These are phyloP conservation scores for Fusarium fujikuroi DNA, from an alignment of 2,329 filamentous ascomycete genomes.

Conservation along the genomic window DNA sequence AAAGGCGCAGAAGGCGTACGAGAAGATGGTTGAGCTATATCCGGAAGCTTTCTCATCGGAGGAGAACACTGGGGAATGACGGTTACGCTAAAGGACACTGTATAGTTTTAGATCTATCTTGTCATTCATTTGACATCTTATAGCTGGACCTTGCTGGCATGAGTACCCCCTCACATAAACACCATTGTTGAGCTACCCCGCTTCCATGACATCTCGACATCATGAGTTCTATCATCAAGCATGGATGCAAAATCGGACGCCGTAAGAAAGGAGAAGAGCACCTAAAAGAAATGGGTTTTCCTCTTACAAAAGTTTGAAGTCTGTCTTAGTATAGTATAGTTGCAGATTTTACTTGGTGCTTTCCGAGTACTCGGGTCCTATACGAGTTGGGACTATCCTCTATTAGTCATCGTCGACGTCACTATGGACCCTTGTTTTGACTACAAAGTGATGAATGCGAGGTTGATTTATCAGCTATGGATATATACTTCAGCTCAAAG, in stretches of 20 bases:
- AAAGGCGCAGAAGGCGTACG: not conserved
- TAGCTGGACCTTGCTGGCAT: not conserved
- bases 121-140: fast-evolving
- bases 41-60: not conserved
- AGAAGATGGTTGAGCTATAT: constrained; percentile 20
- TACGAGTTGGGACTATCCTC: not conserved
- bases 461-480: not conserved
- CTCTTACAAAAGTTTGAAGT: no score
- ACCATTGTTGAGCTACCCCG: not conserved
- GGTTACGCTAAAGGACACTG: fast-evolving
- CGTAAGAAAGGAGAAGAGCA: fast-evolving
- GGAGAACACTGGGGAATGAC: fast-evolving
- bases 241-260: fast-evolving
- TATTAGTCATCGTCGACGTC: not conserved
- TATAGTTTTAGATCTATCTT: not conserved
- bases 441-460: fast-evolving
- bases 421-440: not conserved
- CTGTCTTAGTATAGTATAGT: fast-evolving
- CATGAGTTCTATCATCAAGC: not conserved
- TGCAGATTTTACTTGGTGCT: no score
- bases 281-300: fast-evolving
- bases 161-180: fast-evolving
- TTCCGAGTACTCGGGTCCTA: not conserved
- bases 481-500: fast-evolving
- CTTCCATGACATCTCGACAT: not conserved